Conservation (phyloP, 306 rosid species). For the Trifolium pratense region DNA sequence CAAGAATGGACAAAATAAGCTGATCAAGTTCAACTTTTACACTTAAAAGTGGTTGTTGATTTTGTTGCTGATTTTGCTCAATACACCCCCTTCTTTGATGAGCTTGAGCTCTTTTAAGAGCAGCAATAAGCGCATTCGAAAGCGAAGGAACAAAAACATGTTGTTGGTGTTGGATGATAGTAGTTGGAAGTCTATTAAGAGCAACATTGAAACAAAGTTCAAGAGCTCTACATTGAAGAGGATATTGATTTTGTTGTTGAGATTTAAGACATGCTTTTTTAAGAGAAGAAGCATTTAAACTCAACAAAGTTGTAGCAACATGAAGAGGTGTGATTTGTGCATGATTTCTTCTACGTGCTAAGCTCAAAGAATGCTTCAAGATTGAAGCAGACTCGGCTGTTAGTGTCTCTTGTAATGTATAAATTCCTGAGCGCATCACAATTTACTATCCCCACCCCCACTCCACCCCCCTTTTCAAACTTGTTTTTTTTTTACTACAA, state of each 20-base stretch:
- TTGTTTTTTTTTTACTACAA: slow-evolving; percentile 15
- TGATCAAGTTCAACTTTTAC: slow-evolving; percentile 84
- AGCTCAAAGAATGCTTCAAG: slow-evolving; percentile 84
- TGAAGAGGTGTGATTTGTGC: slow-evolving; percentile 97
- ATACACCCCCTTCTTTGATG: slow-evolving; percentile 96
- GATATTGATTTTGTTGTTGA: slow-evolving; percentile 61
- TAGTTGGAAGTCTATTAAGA: slow-evolving; percentile 85
- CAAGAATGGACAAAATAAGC: slow-evolving; percentile 85
- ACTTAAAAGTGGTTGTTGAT: slow-evolving; percentile 76
- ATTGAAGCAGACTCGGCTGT: slow-evolving; percentile 98
- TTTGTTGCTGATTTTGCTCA: slow-evolving; percentile 85
- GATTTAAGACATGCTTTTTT: slow-evolving; percentile 78
- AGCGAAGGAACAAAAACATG: slow-evolving; percentile 78
- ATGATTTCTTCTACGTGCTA: slow-evolving; percentile 87
- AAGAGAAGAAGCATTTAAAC: slow-evolving; percentile 57
- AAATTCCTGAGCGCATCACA: slow-evolving; percentile 96
- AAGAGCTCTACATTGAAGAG: slow-evolving; percentile 90
- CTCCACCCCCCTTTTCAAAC: slow-evolving; percentile 52
- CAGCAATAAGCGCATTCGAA: slow-evolving; percentile 94
- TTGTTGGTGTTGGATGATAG: slow-evolving; percentile 56
- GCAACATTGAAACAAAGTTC: slow-evolving; percentile 99
- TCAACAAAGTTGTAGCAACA: slow-evolving; percentile 78
- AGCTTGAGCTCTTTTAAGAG: slow-evolving; percentile 91
- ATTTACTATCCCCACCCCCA: slow-evolving; percentile 68
- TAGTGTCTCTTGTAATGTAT: slow-evolving; percentile 91